These are phyloP conservation scores for Vanrija humicola DNA, from an alignment of 1,284 basidiomycete genomes.

Conservation along the genomic window DNA sequence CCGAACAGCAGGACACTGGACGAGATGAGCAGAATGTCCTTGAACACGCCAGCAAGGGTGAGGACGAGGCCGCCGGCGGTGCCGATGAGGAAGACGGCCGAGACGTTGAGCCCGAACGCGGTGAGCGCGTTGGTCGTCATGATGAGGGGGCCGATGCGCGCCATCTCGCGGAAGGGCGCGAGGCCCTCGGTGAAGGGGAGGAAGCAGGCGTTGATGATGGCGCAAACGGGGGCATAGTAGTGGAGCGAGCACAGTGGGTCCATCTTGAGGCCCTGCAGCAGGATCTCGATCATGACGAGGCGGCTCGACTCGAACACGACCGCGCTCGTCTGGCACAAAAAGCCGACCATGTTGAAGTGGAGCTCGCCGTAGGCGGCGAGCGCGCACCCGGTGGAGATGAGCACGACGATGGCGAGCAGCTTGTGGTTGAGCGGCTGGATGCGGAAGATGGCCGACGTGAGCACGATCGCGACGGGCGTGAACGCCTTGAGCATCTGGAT, in stretches of 20 bases:
- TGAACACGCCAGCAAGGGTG: constrained; percentile 92
- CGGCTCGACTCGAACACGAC: constrained; percentile 59
- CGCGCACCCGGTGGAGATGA: constrained; percentile 87
- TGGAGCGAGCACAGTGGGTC: constrained; percentile 91
- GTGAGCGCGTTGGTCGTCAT: constrained; percentile 78
- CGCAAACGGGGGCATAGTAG: constrained; percentile 87
- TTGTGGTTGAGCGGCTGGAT: constrained; percentile 77
- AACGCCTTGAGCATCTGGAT: constrained; percentile 99
- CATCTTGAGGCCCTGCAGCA: constrained; percentile 58
- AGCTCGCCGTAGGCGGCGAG: constrained; percentile 75
- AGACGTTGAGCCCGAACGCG: constrained; percentile 83
- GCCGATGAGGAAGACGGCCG: constrained; percentile 90
- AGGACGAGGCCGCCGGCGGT: constrained; percentile 81
- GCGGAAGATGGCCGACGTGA: constrained; percentile 83
- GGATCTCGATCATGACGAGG: constrained; percentile 83
- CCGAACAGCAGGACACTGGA: constrained; percentile 82
- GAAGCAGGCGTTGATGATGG: constrained; percentile 76
- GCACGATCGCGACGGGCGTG: constrained; percentile 85
- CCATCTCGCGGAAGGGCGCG: constrained; percentile 73
- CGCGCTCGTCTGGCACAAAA: constrained; percentile 73
- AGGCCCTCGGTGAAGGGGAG: constrained; percentile 86
- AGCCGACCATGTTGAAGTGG: constrained; percentile 78
- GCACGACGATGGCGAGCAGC: constrained; percentile 73
- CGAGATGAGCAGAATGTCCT: constrained; percentile 89
- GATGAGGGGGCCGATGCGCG: constrained; percentile 67